Base-by-base conservation (phyloP, 345 rosid species). In the Dipteronia sinensis region DNA sequence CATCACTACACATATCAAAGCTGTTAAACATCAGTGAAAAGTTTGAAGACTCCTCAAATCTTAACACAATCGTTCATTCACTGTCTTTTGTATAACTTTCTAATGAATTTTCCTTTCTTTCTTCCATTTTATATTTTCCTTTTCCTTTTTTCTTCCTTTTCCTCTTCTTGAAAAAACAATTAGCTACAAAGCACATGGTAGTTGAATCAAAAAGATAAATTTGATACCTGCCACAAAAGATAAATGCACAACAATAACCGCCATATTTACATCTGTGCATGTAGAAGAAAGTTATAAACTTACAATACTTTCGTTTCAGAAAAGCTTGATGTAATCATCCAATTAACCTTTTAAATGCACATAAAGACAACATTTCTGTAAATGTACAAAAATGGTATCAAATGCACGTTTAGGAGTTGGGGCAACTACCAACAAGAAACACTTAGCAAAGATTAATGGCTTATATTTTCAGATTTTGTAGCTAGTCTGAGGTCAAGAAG, bases 11-110 rank as follows among this genome's bases (percentile, higher is more conserved):
- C n/a, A 64, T 38, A 29, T 58, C 44, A 56, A 11, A 59, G 51
- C 40, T 40, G n/a, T n/a, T 22, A 72, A 40, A 27, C 75, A 72
- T 22, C 51, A 40, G 31, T 56, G n/a, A 42, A 49, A 69, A 69
- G 55, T 31, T n/a, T 23, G 42, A 62, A 23, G 55, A 12, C 76
- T 44, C 16, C 76, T 61, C 44, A 4, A 73, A n/a, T 34, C 38
- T 34, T 56, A 31, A n/a, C 49, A 56, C 38, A 71, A 71, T 44
- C 13, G 29, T 19, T 56, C 55, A 13, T 38, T 73, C 1, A 38
- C n/a, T 38, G 7, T 20, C 17, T 25, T 59, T 12, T 7, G 16
- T 49, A 34, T 31, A 65, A 29, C 34, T 29, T 15, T 65, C 38
- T 29, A 31, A 10, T 11, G 44, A 27, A 65, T 65, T 15, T 13